Percentiles rank a stretch among this genome's conserved stretches.
Evolutionary conservation across 1,284 basidiomycete genomes (phyloP).

Genomic region (Cystobasidium pallidum): DNA sequence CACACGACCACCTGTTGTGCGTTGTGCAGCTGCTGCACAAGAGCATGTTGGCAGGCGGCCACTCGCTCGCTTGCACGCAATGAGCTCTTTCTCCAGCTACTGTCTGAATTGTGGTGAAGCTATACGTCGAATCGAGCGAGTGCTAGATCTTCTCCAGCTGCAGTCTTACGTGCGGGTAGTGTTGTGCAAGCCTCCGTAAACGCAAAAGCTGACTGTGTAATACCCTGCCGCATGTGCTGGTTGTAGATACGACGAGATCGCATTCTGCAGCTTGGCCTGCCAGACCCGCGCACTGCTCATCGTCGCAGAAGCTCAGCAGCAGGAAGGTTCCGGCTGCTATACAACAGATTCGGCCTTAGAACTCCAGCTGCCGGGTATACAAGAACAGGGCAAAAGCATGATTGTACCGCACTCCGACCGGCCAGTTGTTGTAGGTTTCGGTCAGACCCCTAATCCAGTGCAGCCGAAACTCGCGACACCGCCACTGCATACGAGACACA

Average conservation of each 20-base stretch:
- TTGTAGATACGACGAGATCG: slow-evolving; percentile 21
- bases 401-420: neutral
- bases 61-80: neutral
- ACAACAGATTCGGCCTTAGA: neutral
- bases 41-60: neutral
- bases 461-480: neutral
- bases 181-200: no score
- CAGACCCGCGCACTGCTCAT: slow-evolving; percentile 18
- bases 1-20: no score
- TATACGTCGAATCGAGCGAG: slow-evolving; percentile 24
- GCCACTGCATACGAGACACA: slow-evolving; percentile 18
- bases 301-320: slow-evolving; percentile 33
- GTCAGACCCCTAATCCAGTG: neutral
- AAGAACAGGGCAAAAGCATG: neutral
- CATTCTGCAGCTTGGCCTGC: slow-evolving; percentile 35
- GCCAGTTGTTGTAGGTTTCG: no score
- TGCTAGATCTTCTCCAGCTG: neutral
- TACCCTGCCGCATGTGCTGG: neutral
- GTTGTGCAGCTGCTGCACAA: neutral
- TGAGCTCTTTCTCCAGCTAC: slow-evolving; percentile 32
- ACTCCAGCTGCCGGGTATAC: neutral
- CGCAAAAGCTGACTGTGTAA: neutral
- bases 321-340: neutral
- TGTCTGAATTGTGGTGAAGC: slow-evolving; percentile 30
- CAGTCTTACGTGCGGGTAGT: no score